Conservation (phyloP, 169 alveolate species). For the Plasmodium adleri region DNA sequence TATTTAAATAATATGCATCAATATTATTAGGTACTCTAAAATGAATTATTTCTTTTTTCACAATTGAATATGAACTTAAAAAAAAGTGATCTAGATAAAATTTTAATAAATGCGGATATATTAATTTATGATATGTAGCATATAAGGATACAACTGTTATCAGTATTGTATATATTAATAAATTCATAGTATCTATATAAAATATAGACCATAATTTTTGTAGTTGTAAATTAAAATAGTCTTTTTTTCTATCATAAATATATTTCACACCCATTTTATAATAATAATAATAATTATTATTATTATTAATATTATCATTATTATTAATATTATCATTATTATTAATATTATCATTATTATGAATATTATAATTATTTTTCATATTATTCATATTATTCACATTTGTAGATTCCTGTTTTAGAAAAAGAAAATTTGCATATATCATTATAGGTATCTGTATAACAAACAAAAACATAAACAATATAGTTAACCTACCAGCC, state of each 20-base stretch:
- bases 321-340: neutral
- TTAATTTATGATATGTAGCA: constrained; percentile 61
- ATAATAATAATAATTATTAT: no score
- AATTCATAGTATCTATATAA: constrained; percentile 41
- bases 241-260: constrained; percentile 26
- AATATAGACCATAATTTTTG: constrained; percentile 18
- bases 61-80: constrained; percentile 39
- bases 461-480: constrained; percentile 55
- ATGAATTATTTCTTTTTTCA: constrained; percentile 66
- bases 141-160: constrained; percentile 25
- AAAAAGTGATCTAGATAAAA: constrained; percentile 48
- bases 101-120: constrained; percentile 67
- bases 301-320: no score
- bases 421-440: constrained; percentile 30
- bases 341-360: neutral
- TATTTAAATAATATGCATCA: constrained; percentile 64
- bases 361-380: no score
- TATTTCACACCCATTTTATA: no score
- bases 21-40: constrained; percentile 73
- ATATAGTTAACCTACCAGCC: constrained; percentile 68
- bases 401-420: constrained; percentile 11
- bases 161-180: constrained; percentile 33
- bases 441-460: constrained; percentile 49
- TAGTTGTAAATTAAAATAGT: constrained; percentile 50
- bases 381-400: neutral